Base-by-base conservation (phyloP, 768 basidiomycete genomes). In the Leucocoprinus sp. region DNA sequence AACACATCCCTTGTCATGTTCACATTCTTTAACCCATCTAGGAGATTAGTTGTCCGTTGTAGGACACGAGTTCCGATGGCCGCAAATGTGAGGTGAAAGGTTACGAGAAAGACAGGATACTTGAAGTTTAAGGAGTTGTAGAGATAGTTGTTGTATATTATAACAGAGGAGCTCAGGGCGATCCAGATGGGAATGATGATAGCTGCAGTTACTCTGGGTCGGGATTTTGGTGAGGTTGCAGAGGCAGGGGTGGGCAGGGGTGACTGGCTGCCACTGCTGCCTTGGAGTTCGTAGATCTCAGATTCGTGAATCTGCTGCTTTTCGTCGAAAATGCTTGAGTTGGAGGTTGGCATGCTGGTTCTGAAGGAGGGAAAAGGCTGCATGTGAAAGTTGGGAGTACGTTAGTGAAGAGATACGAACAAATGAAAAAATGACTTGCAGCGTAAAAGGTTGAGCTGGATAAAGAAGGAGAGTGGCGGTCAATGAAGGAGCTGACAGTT, bases 151-250 rank as follows among this genome's bases (percentile, higher is more conserved):
- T 96, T 96, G 78, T 97, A 96, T 49, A 96, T 80, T 66, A 97
- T 97, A 60, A 97, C 93, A 6, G 79, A 61, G 19, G 91, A 90
- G 52, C 82, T 86, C 54, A 95, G 82, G 15, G 78, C 66, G 57
- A 96, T 97, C 95, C 95, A 98, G 45, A 95, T 68, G 21, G 90
- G 93, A 46, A 96, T 89, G 57, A 93, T 87, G 45, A 74, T 66
- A 0, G 79, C 58, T 0, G 85, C 74, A 9, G 85, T 75, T 22
- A 86, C 62, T 57, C 74, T 78, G n/a, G 68, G 53, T 44, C 75
- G 78, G 17, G 74, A 43, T 52, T 56, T 62, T 8, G 57, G 55
- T 31, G 38, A 49, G 37, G 54, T 51, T 5, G 57, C 61, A 0
- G 75, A 69, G 36, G 68, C 73, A 24, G 83, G 83, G 0, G 76